phyloP scores from a whole-genome alignment of 148 eudicot genomes.

The Linanthus parryae region DNA sequence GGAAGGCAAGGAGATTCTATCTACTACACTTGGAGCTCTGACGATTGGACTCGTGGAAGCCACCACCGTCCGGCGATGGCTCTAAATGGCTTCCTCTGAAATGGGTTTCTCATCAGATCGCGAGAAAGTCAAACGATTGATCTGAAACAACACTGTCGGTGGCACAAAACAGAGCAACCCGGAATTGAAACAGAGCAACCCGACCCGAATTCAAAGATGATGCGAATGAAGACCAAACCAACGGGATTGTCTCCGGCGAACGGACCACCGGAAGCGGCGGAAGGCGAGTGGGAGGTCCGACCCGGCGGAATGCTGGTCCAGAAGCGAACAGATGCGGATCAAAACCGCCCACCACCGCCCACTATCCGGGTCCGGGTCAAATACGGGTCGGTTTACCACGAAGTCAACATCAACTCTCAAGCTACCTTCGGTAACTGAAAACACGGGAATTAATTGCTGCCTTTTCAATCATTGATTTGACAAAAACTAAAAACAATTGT shows the following conservation, averaged over 20 bases:
- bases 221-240: conserved; percentile 66
- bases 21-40: too few species aligned
- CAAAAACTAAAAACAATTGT: too few species aligned
- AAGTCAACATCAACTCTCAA: conserved; percentile 62
- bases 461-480: background rate
- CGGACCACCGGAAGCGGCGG: too few species aligned
- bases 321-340: conserved; percentile 58
- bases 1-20: too few species aligned
- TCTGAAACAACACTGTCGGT: too few species aligned
- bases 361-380: conserved; percentile 78
- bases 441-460: background rate
- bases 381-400: conserved; percentile 56
- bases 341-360: conserved; percentile 42
- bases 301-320: conserved; percentile 94
- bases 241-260: conserved; percentile 32
- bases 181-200: background rate
- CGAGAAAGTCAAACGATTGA: conserved; percentile 11
- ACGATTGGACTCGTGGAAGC: too few species aligned
- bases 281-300: conserved; percentile 81
- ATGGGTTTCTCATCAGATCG: conserved; percentile 1
- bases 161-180: background rate
- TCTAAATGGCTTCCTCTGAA: conserved; percentile 4
- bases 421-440: conserved; percentile 62
- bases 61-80: background rate
- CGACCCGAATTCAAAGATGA: conserved; percentile 32